phyloP scores from a whole-genome alignment of 169 alveolate species.

The Theileria luwenshuni region DNA sequence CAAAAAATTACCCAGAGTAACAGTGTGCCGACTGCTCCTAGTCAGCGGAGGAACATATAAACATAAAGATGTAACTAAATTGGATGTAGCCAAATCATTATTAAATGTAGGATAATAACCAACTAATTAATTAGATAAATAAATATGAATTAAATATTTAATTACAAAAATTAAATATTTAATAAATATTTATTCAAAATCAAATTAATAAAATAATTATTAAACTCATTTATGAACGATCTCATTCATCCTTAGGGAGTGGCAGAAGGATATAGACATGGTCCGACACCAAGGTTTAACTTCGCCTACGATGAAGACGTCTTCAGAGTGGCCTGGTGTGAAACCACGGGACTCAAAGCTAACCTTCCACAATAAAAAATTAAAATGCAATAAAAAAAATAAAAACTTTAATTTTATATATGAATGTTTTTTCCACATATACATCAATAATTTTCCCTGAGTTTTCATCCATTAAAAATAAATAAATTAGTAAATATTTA shows the following conservation, averaged over 20 bases:
- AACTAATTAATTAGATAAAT: neutral
- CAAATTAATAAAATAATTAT: too few relatives aligned
- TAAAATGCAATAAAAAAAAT: neutral
- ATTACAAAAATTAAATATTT: too few relatives aligned
- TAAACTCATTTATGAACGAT: too few relatives aligned
- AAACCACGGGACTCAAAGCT: slow-evolving; percentile 52
- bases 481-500: too few relatives aligned
- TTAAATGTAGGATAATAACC: neutral
- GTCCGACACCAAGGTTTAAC: slow-evolving; percentile 81
- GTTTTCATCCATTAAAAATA: too few relatives aligned
- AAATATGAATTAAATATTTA: neutral
- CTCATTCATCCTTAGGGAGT: too few relatives aligned
- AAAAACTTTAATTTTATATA: too few relatives aligned
- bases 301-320: slow-evolving; percentile 80
- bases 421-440: too few relatives aligned
- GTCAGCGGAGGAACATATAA: slow-evolving; percentile 67
- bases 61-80: slow-evolving; percentile 66
- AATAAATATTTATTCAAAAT: too few relatives aligned
- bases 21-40: slow-evolving; percentile 73
- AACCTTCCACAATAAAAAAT: slow-evolving; percentile 11
- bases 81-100: slow-evolving; percentile 74
- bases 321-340: slow-evolving; percentile 67
- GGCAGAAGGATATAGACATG: slow-evolving; percentile 81
- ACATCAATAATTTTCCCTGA: too few relatives aligned
- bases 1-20: slow-evolving; percentile 64